phyloP scores from a whole-genome alignment of 768 basidiomycete genomes.

The Tylopilus sp. region DNA sequence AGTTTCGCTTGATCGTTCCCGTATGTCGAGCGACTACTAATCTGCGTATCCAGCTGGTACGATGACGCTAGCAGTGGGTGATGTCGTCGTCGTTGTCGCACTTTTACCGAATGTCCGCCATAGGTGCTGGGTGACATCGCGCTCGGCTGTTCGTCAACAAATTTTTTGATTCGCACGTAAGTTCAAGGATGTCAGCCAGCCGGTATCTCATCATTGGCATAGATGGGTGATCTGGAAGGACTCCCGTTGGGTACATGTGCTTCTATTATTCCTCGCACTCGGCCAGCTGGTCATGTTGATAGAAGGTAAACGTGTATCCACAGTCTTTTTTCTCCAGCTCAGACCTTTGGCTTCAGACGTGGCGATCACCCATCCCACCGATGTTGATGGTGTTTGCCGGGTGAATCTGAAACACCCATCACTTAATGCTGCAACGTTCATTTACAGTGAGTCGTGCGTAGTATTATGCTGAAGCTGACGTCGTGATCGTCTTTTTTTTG shows the following conservation, averaged over 20 bases:
- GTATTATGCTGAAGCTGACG: neutral
- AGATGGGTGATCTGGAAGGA: constrained; percentile 28
- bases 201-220: neutral
- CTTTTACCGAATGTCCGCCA: neutral
- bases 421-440: neutral
- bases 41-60: neutral
- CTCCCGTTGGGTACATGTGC: constrained; percentile 3
- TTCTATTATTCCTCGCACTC: constrained; percentile 13
- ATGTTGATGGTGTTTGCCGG: neutral
- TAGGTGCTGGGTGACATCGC: constrained; percentile 7
- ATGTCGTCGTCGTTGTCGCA: too few species aligned
- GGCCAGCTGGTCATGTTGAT: constrained; percentile 20
- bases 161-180: constrained; percentile 25
- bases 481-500: neutral
- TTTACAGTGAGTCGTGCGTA: constrained; percentile 14
- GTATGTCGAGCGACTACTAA: neutral
- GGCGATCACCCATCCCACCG: neutral
- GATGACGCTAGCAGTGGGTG: constrained; percentile 5
- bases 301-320: constrained; percentile 1
- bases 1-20: constrained; percentile 2
- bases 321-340: neutral
- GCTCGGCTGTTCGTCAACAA: constrained; percentile 21
- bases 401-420: neutral
- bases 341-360: constrained; percentile 3
- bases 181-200: neutral